phyloP scores from a whole-genome alignment of 331 rosid genomes.

The Telfairia occidentalis region DNA sequence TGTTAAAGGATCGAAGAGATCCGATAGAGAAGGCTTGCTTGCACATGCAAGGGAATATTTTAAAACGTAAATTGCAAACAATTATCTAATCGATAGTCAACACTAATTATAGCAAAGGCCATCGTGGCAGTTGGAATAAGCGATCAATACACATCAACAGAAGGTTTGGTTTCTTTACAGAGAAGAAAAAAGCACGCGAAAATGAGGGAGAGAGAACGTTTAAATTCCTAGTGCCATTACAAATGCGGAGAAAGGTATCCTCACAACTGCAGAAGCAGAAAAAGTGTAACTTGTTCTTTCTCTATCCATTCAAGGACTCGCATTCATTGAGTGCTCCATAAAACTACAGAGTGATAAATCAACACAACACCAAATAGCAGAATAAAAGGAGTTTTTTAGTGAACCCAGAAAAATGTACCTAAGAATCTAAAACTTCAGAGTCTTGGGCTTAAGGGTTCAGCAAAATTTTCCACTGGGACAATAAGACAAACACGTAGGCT shows the following conservation, averaged over 20 bases:
- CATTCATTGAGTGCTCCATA: not conserved
- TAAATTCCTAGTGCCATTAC: not conserved
- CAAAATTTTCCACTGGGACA: slow-evolving; percentile 1
- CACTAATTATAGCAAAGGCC: not conserved
- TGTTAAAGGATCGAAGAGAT: not conserved
- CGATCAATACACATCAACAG: not conserved
- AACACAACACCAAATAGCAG: not conserved
- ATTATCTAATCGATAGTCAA: not conserved
- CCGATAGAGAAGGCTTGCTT: not conserved
- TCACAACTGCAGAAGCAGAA: not conserved
- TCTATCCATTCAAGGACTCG: not conserved
- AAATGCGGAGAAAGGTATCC: not conserved
- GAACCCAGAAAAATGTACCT: slow-evolving; percentile 3
- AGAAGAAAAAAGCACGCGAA: not conserved
- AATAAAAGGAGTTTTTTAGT: not conserved
- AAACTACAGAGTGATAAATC: not conserved
- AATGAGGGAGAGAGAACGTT: not conserved
- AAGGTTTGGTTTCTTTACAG: not conserved
- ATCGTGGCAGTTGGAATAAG: not conserved
- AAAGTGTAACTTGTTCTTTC: not conserved
- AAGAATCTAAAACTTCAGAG: not conserved
- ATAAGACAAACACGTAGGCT: not conserved
- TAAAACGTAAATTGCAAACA: not conserved
- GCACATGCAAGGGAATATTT: not conserved
- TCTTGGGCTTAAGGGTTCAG: not conserved